Percentiles rank a stretch among this genome's conserved stretches.
phyloP scores from a whole-genome alignment of 331 rosid genomes.

The Erythrophleum ivorense region DNA sequence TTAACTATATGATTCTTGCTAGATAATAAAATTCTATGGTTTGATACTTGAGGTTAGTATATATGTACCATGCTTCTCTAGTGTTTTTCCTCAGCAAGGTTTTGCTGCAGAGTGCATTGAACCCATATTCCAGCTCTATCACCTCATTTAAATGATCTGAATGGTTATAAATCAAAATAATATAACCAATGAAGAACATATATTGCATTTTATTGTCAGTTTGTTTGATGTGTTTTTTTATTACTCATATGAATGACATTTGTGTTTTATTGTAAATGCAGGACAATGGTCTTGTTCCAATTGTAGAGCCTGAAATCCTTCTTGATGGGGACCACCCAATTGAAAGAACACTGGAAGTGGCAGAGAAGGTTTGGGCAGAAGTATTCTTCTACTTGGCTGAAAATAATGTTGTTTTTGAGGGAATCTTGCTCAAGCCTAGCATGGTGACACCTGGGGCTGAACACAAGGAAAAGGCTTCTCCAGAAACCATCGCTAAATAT shows the following conservation, averaged over 20 bases:
- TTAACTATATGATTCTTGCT: neutral
- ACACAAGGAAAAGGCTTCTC: constrained; percentile 89
- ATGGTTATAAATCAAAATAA: neutral
- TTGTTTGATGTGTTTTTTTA: constrained; percentile 22
- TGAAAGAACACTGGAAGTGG: constrained; percentile 94
- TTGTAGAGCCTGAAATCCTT: constrained; percentile 98
- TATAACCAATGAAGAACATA: neutral
- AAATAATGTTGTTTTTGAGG: constrained; percentile 91
- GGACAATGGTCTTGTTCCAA: constrained; percentile 97
- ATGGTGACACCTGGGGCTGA: constrained; percentile 99
- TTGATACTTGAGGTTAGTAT: constrained; percentile 22
- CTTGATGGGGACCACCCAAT: constrained; percentile 98
- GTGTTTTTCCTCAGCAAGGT: constrained; percentile 9
- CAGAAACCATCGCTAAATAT: constrained; percentile 82
- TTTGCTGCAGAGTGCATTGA: neutral
- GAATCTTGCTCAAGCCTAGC: constrained; percentile 98
- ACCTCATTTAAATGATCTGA: constrained; percentile 8
- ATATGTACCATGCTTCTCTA: neutral
- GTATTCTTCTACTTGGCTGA: constrained; percentile 93
- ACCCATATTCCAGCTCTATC: neutral
- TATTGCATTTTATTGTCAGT: neutral
- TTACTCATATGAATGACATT: neutral
- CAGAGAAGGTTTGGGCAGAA: constrained; percentile 98
- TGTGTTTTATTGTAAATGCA: constrained; percentile 49
- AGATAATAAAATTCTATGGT: neutral